phyloP scores from a whole-genome alignment of 768 basidiomycete species.

The Tricholoma saponaceum region DNA sequence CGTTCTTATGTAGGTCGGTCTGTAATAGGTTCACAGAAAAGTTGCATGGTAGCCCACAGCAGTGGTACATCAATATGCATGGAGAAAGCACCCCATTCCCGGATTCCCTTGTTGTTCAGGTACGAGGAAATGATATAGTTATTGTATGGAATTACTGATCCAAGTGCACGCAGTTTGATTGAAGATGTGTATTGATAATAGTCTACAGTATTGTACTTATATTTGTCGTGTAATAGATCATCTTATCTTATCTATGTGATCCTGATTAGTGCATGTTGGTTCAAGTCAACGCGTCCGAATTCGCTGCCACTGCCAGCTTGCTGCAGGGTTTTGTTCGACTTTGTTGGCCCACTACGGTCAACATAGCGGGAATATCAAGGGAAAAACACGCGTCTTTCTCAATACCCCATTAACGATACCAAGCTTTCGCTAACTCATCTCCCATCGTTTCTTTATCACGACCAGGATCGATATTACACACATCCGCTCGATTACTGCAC shows the following conservation, averaged over 20 bases:
- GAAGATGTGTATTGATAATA: background rate
- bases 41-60: conserved; percentile 25
- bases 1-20: background rate
- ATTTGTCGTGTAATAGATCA: background rate
- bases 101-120: conserved; percentile 38
- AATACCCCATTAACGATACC: background rate
- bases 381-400: background rate
- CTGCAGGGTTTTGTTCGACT: background rate
- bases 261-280: conserved; percentile 27
- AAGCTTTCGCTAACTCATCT: background rate
- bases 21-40: conserved; percentile 30
- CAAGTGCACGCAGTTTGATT: background rate
- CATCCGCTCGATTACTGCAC: background rate
- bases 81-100: conserved; percentile 40
- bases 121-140: conserved; percentile 8
- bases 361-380: too few species aligned
- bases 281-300: conserved; percentile 16
- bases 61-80: conserved; percentile 29
- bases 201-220: background rate
- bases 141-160: background rate
- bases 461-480: background rate
- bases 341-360: conserved; percentile 1
- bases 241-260: conserved; percentile 17
- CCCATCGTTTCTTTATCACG: background rate
- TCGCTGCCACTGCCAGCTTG: background rate